These are phyloP conservation scores for Ramichloridium luteum DNA, from an alignment of 2,329 filamentous ascomycete genomes.

Conservation along the genomic window DNA sequence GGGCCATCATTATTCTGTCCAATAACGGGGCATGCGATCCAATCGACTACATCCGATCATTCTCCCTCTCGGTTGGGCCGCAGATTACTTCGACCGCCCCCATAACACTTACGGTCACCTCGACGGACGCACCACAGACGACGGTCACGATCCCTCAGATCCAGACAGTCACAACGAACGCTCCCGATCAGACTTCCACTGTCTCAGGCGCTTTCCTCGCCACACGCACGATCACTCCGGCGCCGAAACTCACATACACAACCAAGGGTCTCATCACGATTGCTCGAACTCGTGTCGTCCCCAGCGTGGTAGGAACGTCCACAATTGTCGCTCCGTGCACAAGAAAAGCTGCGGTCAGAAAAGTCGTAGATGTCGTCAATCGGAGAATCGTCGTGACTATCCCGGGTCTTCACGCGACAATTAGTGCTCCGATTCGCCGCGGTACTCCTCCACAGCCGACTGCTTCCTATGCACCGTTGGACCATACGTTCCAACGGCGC, in stretches of 20 bases:
- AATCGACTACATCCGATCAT: constrained; percentile 35
- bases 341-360: constrained; percentile 2
- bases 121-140: constrained; percentile 16
- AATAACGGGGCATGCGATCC: constrained; percentile 34
- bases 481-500: constrained; percentile 19
- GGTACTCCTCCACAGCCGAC: constrained; percentile 2
- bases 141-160: constrained; percentile 18
- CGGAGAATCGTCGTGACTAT: constrained; percentile 1
- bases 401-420: not conserved
- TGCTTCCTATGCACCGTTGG: constrained; percentile 9
- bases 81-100: constrained; percentile 7
- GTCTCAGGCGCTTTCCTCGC: constrained; percentile 5
- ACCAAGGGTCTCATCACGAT: constrained; percentile 18
- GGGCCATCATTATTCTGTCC: constrained; percentile 32
- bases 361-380: constrained; percentile 1
- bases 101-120: constrained; percentile 9
- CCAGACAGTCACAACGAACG: constrained; percentile 18
- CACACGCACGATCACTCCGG: constrained; percentile 13
- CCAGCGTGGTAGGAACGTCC: constrained; percentile 10
- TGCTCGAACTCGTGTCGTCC: constrained; percentile 12
- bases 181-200: constrained; percentile 12
- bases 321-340: constrained; percentile 5
- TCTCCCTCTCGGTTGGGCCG: constrained; percentile 26
- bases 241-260: constrained; percentile 11
- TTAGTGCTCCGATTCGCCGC: not conserved